Evolutionary conservation across 2,329 filamentous ascomycete genomes (phyloP).

Genomic region (Helicocarpus griseus): DNA sequence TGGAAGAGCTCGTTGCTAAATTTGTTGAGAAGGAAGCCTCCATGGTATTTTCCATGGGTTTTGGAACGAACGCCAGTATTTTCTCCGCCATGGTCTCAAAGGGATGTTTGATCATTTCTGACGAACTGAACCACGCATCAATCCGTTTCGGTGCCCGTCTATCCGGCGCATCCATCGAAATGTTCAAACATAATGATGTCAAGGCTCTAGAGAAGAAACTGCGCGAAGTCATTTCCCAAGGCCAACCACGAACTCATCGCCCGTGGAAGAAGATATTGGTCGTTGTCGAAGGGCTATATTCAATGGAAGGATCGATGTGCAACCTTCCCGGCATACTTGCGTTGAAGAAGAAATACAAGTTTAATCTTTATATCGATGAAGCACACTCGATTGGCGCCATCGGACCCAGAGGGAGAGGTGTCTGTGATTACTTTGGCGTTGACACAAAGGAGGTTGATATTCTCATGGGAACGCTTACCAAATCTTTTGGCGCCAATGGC

Average conservation of each 20-base stretch:
- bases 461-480: conserved; percentile 95
- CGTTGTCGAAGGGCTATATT: conserved; percentile 93
- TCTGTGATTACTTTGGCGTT: conserved; percentile 94
- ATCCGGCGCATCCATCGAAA: conserved; percentile 87
- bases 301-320: conserved; percentile 98
- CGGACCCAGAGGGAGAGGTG: conserved; percentile 77
- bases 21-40: conserved; percentile 92
- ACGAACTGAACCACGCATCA: conserved; percentile 95
- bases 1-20: conserved; percentile 76
- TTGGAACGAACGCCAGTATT: conserved; percentile 85
- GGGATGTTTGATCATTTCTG: conserved; percentile 87
- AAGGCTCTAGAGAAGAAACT: conserved; percentile 72
- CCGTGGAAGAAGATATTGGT: conserved; percentile 99
- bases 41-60: conserved; percentile 99
- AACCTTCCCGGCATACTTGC: conserved; percentile 83
- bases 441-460: conserved; percentile 84
- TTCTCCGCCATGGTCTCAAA: conserved; percentile 90
- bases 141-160: conserved; percentile 92
- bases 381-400: conserved; percentile 92
- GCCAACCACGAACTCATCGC: conserved; percentile 93
- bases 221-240: conserved; percentile 88
- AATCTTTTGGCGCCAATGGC: conserved; percentile 96
- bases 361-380: conserved; percentile 89
- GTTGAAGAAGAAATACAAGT: conserved; percentile 94
- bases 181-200: conserved; percentile 98